A percentile compares a stretch with the other conserved stretches of the same genome.
phyloP scores from a whole-genome alignment of 2,329 filamentous ascomycete species.

The Talaromyces sp. region DNA sequence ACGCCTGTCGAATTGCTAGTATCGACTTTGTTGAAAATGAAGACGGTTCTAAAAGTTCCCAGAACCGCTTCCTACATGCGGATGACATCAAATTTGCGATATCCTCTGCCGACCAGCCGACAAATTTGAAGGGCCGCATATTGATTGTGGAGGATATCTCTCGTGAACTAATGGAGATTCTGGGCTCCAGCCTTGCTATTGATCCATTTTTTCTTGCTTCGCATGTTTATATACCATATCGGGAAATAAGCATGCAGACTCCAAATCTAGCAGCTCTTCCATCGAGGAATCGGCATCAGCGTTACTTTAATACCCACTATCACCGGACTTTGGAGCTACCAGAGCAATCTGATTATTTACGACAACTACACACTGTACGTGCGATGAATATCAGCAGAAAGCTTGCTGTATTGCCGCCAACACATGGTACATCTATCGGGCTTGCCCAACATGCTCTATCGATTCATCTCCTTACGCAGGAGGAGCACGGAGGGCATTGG shows the following conservation, averaged over 20 bases:
- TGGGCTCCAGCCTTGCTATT: constrained; percentile 1
- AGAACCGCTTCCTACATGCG: background rate
- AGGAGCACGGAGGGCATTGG: background rate
- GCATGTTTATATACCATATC: background rate
- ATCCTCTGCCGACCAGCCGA: background rate
- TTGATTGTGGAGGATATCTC: constrained; percentile 1
- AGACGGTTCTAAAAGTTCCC: background rate
- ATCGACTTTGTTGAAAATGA: background rate
- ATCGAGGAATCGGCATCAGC: background rate
- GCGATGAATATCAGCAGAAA: background rate
- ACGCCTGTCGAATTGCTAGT: background rate
- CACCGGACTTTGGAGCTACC: background rate
- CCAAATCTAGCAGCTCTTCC: background rate
- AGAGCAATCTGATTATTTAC: background rate
- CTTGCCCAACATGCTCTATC: background rate
- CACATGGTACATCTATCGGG: background rate
- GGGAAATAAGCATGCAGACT: background rate
- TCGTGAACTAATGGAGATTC: background rate
- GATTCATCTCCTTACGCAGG: background rate
- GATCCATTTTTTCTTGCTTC: constrained; percentile 4
- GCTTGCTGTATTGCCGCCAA: background rate
- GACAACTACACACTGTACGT: background rate
- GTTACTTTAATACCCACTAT: background rate
- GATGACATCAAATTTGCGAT: background rate
- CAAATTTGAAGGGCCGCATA: background rate